Evolutionary conservation across 495 filamentous ascomycete genomes (phyloP), one percentile per base, ranked within the genome.

Genomic region (Symbiotaphrina buchneri): DNA sequence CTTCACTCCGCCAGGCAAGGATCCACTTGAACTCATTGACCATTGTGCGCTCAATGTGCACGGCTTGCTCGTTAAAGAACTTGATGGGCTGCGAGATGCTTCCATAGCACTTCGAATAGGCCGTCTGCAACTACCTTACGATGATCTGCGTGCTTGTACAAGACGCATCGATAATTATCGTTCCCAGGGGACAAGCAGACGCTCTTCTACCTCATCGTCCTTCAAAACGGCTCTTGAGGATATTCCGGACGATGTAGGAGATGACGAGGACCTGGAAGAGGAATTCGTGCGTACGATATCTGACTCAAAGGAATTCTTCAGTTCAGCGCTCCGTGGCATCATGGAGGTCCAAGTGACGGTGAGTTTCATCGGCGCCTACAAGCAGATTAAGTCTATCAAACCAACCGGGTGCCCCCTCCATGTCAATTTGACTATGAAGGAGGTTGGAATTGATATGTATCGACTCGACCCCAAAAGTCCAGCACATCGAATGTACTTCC

Each of bases 401-500:
- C 53, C 71, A 16, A 56, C 61, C n/a, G 73, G 68, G 11, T 54
- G 59, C 14, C 71, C 79, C 2, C 52, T 93, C 2, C 73, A 74
- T 30, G 51, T 95, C 33, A 91, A 85, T 39, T 63, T 83, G 10
- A 78, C 85, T 1, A 91, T 92, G 60, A 93, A 95, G 45, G 87
- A 99, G 48, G 63, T 99, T 19, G 83, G 84, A 32, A 65, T 95
- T 41, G 87, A 99, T 42, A 55, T 95, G 20, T 76, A 95, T 47
- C 71, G 87, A 10, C 69, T 99, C 35, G 90, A 99, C 46, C 77
- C 78, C 18, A 85, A 77, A 41, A 91, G 80, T 22, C 83, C 87
- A 0, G 85, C 83, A 2, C 87, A 99, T 63, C 74, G 84, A 32
- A 99, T 99, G 87, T 99, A 99, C 53, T 99, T 99, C 48, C 82